Evolutionary conservation across 495 filamentous ascomycete genomes (phyloP), one percentile per base, ranked within the genome.

Genomic region (Penicillium dipodomyicola): DNA sequence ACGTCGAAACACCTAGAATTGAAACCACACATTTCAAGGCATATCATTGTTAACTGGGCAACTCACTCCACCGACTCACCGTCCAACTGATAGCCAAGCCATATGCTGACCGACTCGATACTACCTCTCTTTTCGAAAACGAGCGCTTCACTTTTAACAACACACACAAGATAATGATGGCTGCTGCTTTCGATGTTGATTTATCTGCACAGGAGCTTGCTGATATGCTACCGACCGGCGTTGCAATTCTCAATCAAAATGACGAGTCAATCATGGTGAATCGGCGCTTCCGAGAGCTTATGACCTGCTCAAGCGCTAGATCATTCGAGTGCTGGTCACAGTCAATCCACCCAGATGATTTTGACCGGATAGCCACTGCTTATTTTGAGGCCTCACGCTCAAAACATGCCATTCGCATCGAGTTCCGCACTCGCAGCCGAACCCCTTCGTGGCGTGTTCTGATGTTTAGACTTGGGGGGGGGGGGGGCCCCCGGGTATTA

Each of bases 181-280:
- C 27, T 29, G 2, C 7, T 29, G 27, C 8, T 7, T 9, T 29
- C 27, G 27, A 29, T 29, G 0, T 0, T 7, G 9, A 29, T 29
- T 1, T 9, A 7, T 29, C 27, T 32, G 61, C 58, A 8, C 66
- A 68, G 41, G 60, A 64, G 46, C 57, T 69, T 23, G 66, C 63
- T 25, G 59, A 69, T 44, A 59, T 59, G 1, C 35, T 65, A 4
- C 66, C 61, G 9, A 46, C 42, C 19, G 61, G 61, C 8, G 17
- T 65, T 15, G 61, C 57, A 8, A 57, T 69, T 32, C 12, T 29
- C 27, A 29, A 9, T 29, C 27, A 29, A 29, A 29, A 29, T 29
- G 27, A 29, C 27, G 27, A 29, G 17, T 22, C 48, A 17, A 40
- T 64, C 19, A 62, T 64, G 49, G 32, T 52, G 11, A 69, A 69